Evolutionary conservation across 2,329 filamentous ascomycete genomes (phyloP).

Genomic region (Trichoderma aggressivum): DNA sequence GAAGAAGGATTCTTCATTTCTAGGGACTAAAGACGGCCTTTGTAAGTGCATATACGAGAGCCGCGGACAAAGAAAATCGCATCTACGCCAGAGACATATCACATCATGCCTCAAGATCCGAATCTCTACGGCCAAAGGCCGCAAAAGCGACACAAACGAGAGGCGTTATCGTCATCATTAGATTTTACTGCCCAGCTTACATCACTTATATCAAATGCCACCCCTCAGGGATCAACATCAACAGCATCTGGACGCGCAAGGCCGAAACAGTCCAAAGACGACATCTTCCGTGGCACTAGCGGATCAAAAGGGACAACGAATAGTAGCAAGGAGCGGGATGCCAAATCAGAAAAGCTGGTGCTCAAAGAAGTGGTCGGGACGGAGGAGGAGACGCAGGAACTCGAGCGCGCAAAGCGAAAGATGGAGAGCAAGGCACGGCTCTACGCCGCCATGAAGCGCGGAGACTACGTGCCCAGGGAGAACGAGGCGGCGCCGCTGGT

Average conservation of each 20-base stretch:
- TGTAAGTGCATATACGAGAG: background rate
- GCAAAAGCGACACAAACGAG: slow-evolving; percentile 65
- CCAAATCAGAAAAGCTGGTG: slow-evolving; percentile 37
- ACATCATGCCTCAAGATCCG: slow-evolving; percentile 59
- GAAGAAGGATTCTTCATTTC: background rate
- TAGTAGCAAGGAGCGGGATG: slow-evolving; percentile 50
- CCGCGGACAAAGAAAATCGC: background rate
- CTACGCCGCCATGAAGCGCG: slow-evolving; percentile 86
- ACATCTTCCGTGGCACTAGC: slow-evolving; percentile 40
- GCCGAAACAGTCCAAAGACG: slow-evolving; percentile 43
- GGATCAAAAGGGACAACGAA: slow-evolving; percentile 26
- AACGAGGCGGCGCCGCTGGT: slow-evolving; percentile 67
- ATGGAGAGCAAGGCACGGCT: slow-evolving; percentile 88
- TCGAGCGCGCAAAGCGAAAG: slow-evolving; percentile 68
- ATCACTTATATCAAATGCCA: slow-evolving; percentile 64
- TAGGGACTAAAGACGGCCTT: background rate
- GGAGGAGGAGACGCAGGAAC: slow-evolving; percentile 63
- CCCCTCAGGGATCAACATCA: slow-evolving; percentile 35
- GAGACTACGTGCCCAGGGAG: slow-evolving; percentile 71
- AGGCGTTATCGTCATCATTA: slow-evolving; percentile 68
- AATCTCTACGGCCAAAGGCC: slow-evolving; percentile 74
- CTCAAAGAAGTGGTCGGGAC: slow-evolving; percentile 53
- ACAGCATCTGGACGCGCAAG: slow-evolving; percentile 43
- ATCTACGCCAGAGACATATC: background rate
- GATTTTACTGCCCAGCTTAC: slow-evolving; percentile 87